phyloP scores from a whole-genome alignment of 164 flowering plant species.

The Piper longum region DNA sequence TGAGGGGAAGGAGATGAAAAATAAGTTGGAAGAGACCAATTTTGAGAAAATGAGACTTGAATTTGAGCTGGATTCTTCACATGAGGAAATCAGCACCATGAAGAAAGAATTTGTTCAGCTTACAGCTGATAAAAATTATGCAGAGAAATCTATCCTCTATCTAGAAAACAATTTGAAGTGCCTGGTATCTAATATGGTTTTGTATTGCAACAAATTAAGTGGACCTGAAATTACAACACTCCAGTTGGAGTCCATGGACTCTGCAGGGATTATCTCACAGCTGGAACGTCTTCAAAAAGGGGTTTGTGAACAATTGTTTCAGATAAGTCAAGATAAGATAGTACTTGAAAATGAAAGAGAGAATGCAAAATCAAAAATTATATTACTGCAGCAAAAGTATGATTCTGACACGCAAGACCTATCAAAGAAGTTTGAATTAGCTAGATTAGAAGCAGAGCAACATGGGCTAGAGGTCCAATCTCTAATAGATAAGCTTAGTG shows the following conservation, averaged over 20 bases:
- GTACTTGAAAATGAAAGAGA: constrained; percentile 25
- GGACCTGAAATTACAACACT: constrained; percentile 11
- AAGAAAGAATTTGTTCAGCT: constrained; percentile 25
- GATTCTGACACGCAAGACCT: constrained; percentile 23
- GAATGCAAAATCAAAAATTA: constrained; percentile 8
- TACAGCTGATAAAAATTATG: constrained; percentile 22
- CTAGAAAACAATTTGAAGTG: constrained; percentile 32
- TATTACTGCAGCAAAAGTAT: constrained; percentile 1
- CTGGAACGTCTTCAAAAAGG: constrained; percentile 40
- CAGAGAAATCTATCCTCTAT: constrained; percentile 27
- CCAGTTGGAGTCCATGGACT: constrained; percentile 19
- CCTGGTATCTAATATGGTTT: constrained; percentile 20
- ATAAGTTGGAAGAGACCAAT: constrained; percentile 27
- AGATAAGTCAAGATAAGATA: constrained; percentile 15
- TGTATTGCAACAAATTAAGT: constrained; percentile 14
- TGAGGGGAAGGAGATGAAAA: constrained; percentile 37
- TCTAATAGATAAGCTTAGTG: constrained; percentile 30
- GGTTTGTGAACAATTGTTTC: constrained; percentile 24
- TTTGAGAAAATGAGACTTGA: constrained; percentile 27
- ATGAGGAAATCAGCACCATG: constrained; percentile 31
- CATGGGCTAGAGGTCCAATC: constrained; percentile 50
- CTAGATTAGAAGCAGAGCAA: constrained; percentile 34
- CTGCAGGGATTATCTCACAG: constrained; percentile 16
- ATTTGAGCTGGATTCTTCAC: constrained; percentile 29
- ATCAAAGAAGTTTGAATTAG: constrained; percentile 23